Percentiles rank a stretch among this genome's conserved stretches.
These are phyloP conservation scores for Lecanoromycetidae sp. DNA, from an alignment of 2,329 filamentous ascomycete species.

Conservation along the genomic window DNA sequence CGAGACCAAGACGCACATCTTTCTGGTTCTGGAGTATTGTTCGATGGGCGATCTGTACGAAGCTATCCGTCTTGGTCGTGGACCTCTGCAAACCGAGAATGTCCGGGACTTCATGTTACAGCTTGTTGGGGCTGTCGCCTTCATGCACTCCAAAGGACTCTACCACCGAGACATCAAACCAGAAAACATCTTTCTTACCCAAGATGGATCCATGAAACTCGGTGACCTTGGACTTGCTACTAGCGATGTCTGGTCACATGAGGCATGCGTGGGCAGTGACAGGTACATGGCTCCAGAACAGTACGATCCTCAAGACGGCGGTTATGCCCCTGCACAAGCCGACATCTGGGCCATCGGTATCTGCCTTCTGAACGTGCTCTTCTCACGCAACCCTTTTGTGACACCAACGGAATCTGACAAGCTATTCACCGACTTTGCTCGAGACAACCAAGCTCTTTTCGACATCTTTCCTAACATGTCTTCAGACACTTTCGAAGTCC, in stretches of 20 bases:
- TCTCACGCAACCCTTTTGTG: constrained; percentile 92
- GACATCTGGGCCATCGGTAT: constrained; percentile 97
- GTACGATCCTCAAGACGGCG: constrained; percentile 74
- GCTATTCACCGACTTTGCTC: constrained; percentile 82
- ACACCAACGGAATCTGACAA: constrained; percentile 82
- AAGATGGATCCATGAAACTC: constrained; percentile 82
- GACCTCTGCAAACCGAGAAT: constrained; percentile 87
- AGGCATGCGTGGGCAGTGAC: constrained; percentile 90
- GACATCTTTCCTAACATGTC: constrained; percentile 99
- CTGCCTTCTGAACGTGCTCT: constrained; percentile 89
- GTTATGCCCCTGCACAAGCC: constrained; percentile 85
- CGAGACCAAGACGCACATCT: constrained; percentile 80
- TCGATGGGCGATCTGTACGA: constrained; percentile 93
- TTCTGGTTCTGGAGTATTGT: constrained; percentile 91
- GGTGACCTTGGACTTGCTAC: constrained; percentile 94
- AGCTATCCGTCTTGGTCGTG: constrained; percentile 78
- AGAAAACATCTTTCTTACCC: constrained; percentile 92
- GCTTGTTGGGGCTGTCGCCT: constrained; percentile 76
- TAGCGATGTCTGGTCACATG: constrained; percentile 76
- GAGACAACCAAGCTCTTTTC: constrained; percentile 90
- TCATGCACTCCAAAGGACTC: constrained; percentile 80
- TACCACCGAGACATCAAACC: constrained; percentile 99
- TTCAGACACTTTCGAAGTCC: constrained; percentile 90
- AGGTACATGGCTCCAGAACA: constrained; percentile 99
- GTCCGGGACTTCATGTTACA: constrained; percentile 96